Conservation (phyloP, 768 basidiomycete genomes). For the Psilocybe subaeruginosa region DNA sequence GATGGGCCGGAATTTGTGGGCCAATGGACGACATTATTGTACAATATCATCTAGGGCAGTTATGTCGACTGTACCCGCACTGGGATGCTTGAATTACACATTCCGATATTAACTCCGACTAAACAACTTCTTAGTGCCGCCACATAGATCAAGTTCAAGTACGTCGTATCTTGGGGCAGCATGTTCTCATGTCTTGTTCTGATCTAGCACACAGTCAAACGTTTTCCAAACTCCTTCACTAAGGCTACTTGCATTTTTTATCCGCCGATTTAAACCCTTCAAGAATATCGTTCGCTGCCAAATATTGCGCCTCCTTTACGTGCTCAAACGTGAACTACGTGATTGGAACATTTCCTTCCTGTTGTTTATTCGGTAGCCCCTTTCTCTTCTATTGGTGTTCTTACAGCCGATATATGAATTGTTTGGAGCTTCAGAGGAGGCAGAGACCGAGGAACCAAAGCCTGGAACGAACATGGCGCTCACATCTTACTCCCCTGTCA, state of each 20-base stretch:
- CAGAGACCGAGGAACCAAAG: neutral
- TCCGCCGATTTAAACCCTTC: neutral
- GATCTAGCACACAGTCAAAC: neutral
- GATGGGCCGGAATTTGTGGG: slow-evolving; percentile 57
- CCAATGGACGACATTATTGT: slow-evolving; percentile 54
- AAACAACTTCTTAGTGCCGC: too few relatives aligned
- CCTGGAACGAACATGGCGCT: neutral
- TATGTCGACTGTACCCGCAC: too few relatives aligned
- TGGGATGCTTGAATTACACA: too few relatives aligned
- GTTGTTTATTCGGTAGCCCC: neutral
- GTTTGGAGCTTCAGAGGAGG: neutral
- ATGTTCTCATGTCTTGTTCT: neutral
- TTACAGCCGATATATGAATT: neutral
- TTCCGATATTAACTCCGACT: too few relatives aligned
- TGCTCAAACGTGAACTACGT: neutral
- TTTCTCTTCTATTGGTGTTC: neutral
- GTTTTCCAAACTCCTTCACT: neutral
- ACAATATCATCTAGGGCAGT: neutral
- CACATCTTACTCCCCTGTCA: neutral
- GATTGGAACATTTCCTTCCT: neutral
- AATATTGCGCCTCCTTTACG: too few relatives aligned
- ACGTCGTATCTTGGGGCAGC: neutral
- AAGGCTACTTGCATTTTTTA: neutral
- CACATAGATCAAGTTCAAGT: neutral
- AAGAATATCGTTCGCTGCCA: neutral